phyloP scores from a whole-genome alignment of 306 rosid species.

The Medicago ruthenica region DNA sequence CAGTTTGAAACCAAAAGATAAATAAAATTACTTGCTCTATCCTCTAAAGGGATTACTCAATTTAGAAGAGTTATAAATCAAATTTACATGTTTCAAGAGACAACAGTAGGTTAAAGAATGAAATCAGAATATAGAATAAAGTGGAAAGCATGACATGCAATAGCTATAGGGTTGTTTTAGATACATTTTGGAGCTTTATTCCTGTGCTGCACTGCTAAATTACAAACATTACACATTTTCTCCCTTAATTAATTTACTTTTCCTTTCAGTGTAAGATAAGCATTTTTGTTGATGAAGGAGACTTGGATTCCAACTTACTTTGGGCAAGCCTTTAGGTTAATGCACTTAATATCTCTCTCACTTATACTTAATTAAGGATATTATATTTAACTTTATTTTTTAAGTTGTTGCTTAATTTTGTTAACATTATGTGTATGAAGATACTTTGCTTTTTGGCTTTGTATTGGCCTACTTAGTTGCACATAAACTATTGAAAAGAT shows the following conservation, averaged over 20 bases:
- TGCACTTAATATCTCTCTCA: neutral
- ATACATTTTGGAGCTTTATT: neutral
- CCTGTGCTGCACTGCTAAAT: neutral
- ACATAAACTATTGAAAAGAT: neutral
- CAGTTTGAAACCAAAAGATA: too few relatives aligned
- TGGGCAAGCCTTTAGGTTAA: slow-evolving; percentile 4
- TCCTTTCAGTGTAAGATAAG: slow-evolving; percentile 41
- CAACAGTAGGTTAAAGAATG: neutral
- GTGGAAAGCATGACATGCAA: slow-evolving; percentile 30
- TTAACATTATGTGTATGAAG: neutral
- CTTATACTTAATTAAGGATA: neutral
- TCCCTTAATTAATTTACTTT: neutral
- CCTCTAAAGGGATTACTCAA: neutral
- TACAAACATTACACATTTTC: neutral
- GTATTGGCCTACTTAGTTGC: neutral
- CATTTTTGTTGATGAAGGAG: slow-evolving; percentile 43
- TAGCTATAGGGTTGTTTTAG: neutral
- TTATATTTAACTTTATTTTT: neutral
- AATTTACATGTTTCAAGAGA: neutral
- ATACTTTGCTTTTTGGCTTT: neutral
- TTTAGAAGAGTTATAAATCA: neutral
- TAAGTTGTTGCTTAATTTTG: neutral
- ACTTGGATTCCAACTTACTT: slow-evolving; percentile 36
- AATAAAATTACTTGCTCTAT: neutral
- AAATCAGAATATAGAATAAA: slow-evolving; percentile 25